Base-by-base conservation (phyloP, 2,329 filamentous ascomycete species). In the Pyricularia grisea region DNA sequence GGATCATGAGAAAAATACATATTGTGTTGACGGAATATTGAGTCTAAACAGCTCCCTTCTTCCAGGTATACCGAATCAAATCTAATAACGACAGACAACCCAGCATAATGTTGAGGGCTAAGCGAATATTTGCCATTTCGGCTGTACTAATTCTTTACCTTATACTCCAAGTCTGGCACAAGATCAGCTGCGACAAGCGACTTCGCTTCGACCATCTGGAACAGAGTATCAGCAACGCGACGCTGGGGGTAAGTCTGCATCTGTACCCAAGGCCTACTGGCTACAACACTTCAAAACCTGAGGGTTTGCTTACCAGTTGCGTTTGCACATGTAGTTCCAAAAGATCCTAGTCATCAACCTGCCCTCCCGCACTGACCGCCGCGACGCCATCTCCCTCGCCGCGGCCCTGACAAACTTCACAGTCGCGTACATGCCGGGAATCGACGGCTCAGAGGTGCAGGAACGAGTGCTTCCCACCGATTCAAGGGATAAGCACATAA, bases 291-390 rank as follows among this genome's bases (percentile, higher is more conserved):
- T n/a, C 2, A 50, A 5, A 6, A 50, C 17, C 42, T 2, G 20
- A 6, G 20, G 7, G 14, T n/a, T 50, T 50, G 17, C 42, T 50
- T 7, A 50, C 42, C 5, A 36, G 33, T 36, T 36, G 17, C 42
- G 17, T n/a, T 20, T 20, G 42, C 42, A n/a, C 42, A 50, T 10
- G 6, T 61, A 86, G 84, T 87, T 87, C 71, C 77, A 83, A 42
- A 79, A 83, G 68, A 82, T 87, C 20, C 80, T 86, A 71, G 82
- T 84, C 28, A 79, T 87, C 65, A 85, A 83, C 65, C 78, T 87
- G 6, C 82, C 83, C 0, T 78, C 78, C 25, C 77, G 85, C 4
- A 82, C 79, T 27, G 85, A 87, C 71, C 80, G 84, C 11, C 79
- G 83, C 63, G 83, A 87, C 75, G 78, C 81, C 2, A 80, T 87